These are phyloP conservation scores for Claviceps cyperi DNA, from an alignment of 2,329 filamentous ascomycete genomes.

Conservation along the genomic window DNA sequence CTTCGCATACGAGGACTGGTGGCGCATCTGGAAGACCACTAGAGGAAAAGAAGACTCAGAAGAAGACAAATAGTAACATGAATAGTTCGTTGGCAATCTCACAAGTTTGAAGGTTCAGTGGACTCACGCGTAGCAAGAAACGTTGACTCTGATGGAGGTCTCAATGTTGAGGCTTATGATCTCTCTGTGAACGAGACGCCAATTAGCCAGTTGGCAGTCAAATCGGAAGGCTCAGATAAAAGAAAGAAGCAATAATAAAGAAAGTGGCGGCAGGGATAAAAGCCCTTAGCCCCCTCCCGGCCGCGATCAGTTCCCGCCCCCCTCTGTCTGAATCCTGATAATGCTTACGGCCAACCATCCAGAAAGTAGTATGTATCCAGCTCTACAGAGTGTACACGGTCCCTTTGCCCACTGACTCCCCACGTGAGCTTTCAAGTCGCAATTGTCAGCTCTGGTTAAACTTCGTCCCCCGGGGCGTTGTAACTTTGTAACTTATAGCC, in stretches of 20 bases:
- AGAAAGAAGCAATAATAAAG: neutral
- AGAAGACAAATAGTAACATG: neutral
- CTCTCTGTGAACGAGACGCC: neutral
- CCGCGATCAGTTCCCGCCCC: neutral
- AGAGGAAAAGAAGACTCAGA: too few species aligned
- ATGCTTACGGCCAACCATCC: slow-evolving; percentile 2
- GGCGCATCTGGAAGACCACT: too few species aligned
- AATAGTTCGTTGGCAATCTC: neutral
- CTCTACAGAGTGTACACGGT: slow-evolving; percentile 1
- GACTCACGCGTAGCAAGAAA: neutral
- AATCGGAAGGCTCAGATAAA: neutral
- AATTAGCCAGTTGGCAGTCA: neutral
- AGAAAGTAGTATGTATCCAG: slow-evolving; percentile 5
- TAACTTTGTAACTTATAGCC: too few species aligned
- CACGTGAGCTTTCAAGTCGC: slow-evolving; percentile 3
- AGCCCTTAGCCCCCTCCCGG: too few species aligned
- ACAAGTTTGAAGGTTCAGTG: neutral
- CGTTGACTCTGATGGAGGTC: neutral
- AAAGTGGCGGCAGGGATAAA: neutral
- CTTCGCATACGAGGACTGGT: too few species aligned
- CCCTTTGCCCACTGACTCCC: slow-evolving; percentile 5
- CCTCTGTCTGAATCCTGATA: neutral
- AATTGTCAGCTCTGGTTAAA: neutral
- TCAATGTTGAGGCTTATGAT: neutral
- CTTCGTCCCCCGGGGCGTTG: too few species aligned